Conservation (phyloP, 2,329 filamentous ascomycete species). For the Colletotrichum shisoi region DNA sequence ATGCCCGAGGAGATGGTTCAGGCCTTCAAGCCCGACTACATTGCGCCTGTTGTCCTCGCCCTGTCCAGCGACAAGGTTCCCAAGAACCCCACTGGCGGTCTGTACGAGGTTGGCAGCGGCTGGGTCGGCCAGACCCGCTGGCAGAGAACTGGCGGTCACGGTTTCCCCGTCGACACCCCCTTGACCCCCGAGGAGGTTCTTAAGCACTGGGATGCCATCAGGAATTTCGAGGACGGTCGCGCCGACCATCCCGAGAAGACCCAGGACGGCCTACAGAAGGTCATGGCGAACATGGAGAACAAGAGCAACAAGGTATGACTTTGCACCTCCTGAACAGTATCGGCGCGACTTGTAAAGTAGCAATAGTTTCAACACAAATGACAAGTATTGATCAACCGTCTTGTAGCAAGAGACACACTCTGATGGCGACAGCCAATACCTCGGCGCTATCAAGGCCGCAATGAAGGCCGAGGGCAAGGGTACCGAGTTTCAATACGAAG, state of each 20-base stretch:
- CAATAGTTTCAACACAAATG: constrained; percentile 39
- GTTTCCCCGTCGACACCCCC: constrained; percentile 86
- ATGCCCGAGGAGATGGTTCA: constrained; percentile 97
- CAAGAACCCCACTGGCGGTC: constrained; percentile 79
- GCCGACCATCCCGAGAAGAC: constrained; percentile 85
- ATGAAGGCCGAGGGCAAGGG: constrained; percentile 74
- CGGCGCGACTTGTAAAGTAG: constrained; percentile 36
- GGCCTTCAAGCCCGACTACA: constrained; percentile 98
- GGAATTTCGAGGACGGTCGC: constrained; percentile 85
- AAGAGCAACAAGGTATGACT: constrained; percentile 68
- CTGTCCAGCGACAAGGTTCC: constrained; percentile 88
- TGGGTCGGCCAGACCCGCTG: constrained; percentile 93
- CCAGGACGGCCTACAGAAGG: constrained; percentile 78
- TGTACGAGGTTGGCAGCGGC: constrained; percentile 94
- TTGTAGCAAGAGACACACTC: constrained; percentile 32
- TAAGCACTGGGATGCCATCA: constrained; percentile 78
- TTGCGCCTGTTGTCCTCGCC: constrained; percentile 88
- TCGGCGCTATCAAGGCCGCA: constrained; percentile 78
- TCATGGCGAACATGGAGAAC: constrained; percentile 85
- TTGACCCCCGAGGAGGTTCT: constrained; percentile 85
- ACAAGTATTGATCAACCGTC: constrained; percentile 40
- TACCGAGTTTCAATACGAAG: constrained; percentile 81
- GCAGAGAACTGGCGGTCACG: constrained; percentile 89
- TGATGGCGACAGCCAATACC: constrained; percentile 59
- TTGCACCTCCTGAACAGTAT: constrained; percentile 4